Base-by-base conservation (phyloP, 805 yeast species). In the Suhomyces sp. region DNA sequence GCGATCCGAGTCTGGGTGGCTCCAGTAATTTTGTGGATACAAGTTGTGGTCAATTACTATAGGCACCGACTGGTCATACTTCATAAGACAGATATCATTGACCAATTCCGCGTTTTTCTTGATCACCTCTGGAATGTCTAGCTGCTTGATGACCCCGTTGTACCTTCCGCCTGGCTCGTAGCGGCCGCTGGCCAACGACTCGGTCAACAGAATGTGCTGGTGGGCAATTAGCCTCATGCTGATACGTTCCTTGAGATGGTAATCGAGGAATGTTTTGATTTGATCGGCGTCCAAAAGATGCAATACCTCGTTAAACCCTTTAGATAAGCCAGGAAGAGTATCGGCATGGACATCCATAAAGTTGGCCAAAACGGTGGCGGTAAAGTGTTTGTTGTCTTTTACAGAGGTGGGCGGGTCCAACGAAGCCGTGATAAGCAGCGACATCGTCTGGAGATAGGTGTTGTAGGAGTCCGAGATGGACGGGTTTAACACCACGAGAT, bases 221-320 rank as follows among this genome's bases (percentile, higher is more conserved):
- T 88, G 92, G 0, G 96, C 91, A 49, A 91, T 75, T 47, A 92
- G 73, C 52, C 97, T 83, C 84, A 94, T 89, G 57, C 92, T 80
- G 41, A 93, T 92, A 55, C 97, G 78, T 58, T 92, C 97, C 50
- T 80, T 76, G 59, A 93, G 75, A 70, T 93, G 97, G 9, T 76
- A 70, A 62, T 89, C 89, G 57, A 93, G 72, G 58, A 92, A 88
- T 3, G 65, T 61, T 49, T 85, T 82, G 41, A 87, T 81, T 24
- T 80, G 73, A 6, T 73, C 75, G 27, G 74, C 67, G 2, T 80
- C 57, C 66, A 82, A 48, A 39, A 79, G 68, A 29, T 72, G 71
- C 51, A 75, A 65, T 3, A 85, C 85, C 64, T 89, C 94, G 55
- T 76, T 76, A 61, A 93, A 86, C 0, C 98, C 99, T 53, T 83